These are phyloP conservation scores for Picea sitchensis DNA, from an alignment of 75 land plant genomes.

Conservation along the genomic window DNA sequence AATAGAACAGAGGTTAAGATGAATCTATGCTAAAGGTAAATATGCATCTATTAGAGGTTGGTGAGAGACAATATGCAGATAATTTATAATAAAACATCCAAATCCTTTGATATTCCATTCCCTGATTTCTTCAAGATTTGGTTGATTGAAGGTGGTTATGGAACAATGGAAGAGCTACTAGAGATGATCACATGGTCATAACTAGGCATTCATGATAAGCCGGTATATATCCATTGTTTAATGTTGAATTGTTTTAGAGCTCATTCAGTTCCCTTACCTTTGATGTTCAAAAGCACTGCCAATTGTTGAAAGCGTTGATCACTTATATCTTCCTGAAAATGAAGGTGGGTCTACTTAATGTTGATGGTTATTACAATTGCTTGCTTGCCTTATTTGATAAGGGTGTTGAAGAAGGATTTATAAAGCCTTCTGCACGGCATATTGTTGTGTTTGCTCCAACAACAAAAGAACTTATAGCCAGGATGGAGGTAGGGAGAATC, in stretches of 20 bases:
- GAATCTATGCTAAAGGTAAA: too few relatives aligned
- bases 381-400: conserved; percentile 82
- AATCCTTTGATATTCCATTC: neutral
- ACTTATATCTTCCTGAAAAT: neutral
- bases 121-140: conserved; percentile 7
- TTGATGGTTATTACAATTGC: conserved; percentile 84
- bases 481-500: conserved; percentile 63
- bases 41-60: too few relatives aligned
- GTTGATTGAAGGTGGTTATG: conserved; percentile 36
- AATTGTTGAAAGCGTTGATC: too few relatives aligned
- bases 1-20: too few relatives aligned
- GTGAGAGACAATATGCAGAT: too few relatives aligned
- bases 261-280: too few relatives aligned
- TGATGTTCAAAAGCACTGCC: too few relatives aligned
- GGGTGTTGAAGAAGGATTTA: conserved; percentile 84
- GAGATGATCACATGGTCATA: conserved; percentile 59
- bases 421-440: conserved; percentile 59
- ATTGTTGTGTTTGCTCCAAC: conserved; percentile 82
- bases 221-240: conserved; percentile 12
- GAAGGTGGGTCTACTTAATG: conserved; percentile 88
- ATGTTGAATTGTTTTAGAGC: too few relatives aligned
- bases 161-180: conserved; percentile 46
- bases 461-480: conserved; percentile 55
- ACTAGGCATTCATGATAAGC: conserved; percentile 50
- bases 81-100: too few relatives aligned